phyloP scores from a whole-genome alignment of 306 rosid genomes.

The Corylus heterophylla region DNA sequence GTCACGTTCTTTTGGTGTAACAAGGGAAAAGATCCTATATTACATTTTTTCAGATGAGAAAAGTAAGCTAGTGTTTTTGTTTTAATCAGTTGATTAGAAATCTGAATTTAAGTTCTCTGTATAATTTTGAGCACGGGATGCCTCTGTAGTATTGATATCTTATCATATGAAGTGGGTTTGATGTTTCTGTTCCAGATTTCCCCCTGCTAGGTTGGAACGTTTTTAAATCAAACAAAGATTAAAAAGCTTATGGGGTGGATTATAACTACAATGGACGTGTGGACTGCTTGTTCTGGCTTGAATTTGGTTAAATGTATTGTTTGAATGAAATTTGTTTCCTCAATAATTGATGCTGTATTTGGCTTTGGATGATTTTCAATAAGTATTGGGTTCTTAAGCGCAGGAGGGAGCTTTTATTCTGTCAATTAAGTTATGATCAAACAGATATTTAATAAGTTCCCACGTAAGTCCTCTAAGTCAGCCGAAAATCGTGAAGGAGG shows the following conservation, averaged over 20 bases:
- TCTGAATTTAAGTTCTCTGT: neutral
- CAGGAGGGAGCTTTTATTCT: constrained; percentile 30
- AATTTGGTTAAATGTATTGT: constrained; percentile 33
- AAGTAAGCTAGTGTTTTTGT: constrained; percentile 14
- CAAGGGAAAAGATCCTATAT: constrained; percentile 17
- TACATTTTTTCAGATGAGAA: neutral
- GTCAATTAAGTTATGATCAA: constrained; percentile 74
- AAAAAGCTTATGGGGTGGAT: constrained; percentile 27
- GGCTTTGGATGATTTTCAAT: constrained; percentile 33
- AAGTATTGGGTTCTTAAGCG: constrained; percentile 36
- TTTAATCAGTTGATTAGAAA: constrained; percentile 19
- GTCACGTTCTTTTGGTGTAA: constrained; percentile 19
- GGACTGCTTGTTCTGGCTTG: constrained; percentile 18
- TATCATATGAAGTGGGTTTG: constrained; percentile 11
- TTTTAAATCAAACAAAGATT: constrained; percentile 26
- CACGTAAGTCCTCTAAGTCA: constrained; percentile 81
- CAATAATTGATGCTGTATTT: constrained; percentile 33
- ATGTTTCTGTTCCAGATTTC: constrained; percentile 30
- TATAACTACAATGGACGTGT: constrained; percentile 24
- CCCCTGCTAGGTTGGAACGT: constrained; percentile 31
- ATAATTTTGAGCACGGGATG: constrained; percentile 33
- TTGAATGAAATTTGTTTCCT: constrained; percentile 13
- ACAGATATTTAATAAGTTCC: constrained; percentile 83
- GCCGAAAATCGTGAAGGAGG: constrained; percentile 81
- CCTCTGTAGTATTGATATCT: constrained; percentile 20